These are phyloP conservation scores for Parietaria judaica DNA, from an alignment of 306 rosid genomes.

Conservation along the genomic window DNA sequence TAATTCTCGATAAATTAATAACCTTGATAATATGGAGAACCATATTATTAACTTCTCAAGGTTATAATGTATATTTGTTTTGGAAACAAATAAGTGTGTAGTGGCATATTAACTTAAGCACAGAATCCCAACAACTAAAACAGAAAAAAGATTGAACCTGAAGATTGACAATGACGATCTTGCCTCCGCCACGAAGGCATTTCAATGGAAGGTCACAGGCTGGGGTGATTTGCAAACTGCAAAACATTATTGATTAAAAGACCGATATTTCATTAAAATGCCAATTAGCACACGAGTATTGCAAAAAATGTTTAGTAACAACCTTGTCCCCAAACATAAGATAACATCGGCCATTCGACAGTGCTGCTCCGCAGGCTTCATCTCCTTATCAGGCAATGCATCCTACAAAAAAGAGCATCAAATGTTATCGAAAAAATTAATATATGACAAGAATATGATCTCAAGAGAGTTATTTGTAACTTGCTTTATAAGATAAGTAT, in stretches of 20 bases:
- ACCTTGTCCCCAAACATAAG: slow-evolving; percentile 97
- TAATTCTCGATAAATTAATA: no score
- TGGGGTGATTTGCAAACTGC: slow-evolving; percentile 97
- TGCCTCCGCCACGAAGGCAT: slow-evolving; percentile 92
- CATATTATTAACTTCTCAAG: neutral
- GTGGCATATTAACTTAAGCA: neutral
- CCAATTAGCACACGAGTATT: neutral
- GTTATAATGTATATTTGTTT: neutral
- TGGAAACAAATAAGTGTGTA: neutral
- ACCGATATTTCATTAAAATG: neutral
- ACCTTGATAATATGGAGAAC: no score
- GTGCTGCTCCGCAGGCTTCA: slow-evolving; percentile 93
- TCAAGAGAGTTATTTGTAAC: no score
- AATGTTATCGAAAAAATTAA: neutral
- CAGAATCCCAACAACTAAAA: neutral
- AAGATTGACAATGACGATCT: slow-evolving; percentile 90
- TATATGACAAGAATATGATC: neutral
- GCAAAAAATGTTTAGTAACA: neutral
- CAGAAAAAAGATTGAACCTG: slow-evolving; percentile 46
- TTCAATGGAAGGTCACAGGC: slow-evolving; percentile 96
- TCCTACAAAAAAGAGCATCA: slow-evolving; percentile 41
- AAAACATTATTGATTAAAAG: neutral
- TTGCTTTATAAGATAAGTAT: no score
- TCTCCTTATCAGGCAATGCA: slow-evolving; percentile 91
- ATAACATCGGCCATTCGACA: slow-evolving; percentile 93